A percentile compares a stretch with the other conserved stretches of the same genome.
These are phyloP conservation scores for Suhomyces xylopsoci DNA, from an alignment of 805 yeast species.

Conservation along the genomic window DNA sequence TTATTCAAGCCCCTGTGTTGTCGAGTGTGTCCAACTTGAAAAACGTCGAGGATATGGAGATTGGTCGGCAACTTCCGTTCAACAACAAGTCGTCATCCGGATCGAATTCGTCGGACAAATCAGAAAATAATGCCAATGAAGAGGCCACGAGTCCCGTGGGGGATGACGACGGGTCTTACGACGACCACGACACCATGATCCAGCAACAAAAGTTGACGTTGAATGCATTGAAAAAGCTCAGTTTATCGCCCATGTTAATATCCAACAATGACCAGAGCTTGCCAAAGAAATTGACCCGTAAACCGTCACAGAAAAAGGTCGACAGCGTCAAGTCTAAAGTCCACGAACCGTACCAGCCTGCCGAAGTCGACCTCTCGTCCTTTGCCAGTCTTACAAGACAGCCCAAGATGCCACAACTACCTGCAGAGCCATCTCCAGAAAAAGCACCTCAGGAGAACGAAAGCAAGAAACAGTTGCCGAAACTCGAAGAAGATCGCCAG, in stretches of 20 bases:
- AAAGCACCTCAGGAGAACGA: background rate
- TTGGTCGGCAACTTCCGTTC: conserved; percentile 43
- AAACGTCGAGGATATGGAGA: conserved; percentile 30
- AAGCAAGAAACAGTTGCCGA: conserved; percentile 2
- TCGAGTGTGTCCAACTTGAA: conserved; percentile 34
- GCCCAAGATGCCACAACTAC: conserved; percentile 21
- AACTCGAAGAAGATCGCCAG: conserved; percentile 1
- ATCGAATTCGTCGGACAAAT: conserved; percentile 1
- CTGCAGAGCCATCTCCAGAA: background rate
- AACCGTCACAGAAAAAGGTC: background rate
- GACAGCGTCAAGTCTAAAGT: background rate
- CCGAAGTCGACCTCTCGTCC: conserved; percentile 43
- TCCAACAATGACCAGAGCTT: conserved; percentile 22
- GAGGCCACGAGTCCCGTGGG: conserved; percentile 3
- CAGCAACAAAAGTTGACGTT: conserved; percentile 43
- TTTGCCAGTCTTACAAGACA: conserved; percentile 46
- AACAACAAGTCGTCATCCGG: conserved; percentile 13
- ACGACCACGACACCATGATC: conserved; percentile 34
- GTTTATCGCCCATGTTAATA: conserved; percentile 40
- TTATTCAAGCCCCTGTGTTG: conserved; percentile 46
- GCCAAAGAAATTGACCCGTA: conserved; percentile 1
- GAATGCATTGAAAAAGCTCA: conserved; percentile 42
- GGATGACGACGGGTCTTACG: conserved; percentile 15
- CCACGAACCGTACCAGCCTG: conserved; percentile 41
- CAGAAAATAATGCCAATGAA: conserved; percentile 1